Conservation (phyloP, 768 basidiomycete species). For the Mycena latifolia region DNA sequence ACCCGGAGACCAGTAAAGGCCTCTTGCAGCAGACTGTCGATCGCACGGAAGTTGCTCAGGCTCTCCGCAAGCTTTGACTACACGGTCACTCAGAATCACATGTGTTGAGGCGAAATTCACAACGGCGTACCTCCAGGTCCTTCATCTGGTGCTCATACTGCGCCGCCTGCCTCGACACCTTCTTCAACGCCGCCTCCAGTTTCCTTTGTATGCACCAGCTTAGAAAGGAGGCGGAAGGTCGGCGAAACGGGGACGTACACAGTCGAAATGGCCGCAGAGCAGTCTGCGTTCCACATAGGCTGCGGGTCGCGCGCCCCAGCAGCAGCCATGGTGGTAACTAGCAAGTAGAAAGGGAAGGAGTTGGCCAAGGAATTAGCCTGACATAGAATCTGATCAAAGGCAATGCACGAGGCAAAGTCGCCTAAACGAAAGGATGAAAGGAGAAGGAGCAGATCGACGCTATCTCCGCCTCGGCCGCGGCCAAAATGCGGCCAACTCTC, state of each 20-base stretch:
- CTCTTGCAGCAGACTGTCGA: conserved; percentile 77
- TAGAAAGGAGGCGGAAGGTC: not conserved
- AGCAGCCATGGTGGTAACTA: conserved; percentile 30
- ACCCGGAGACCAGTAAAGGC: conserved; percentile 73
- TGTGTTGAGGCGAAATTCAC: not conserved
- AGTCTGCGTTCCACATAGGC: conserved; percentile 16
- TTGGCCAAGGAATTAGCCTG: not conserved
- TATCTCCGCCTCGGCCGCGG: not conserved
- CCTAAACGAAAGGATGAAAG: conserved; percentile 5
- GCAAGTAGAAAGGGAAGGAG: not conserved
- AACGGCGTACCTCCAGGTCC: conserved; percentile 64
- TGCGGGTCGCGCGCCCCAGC: conserved; percentile 15
- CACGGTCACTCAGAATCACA: not conserved
- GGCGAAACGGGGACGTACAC: conserved; percentile 5
- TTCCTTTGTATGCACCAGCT: conserved; percentile 44
- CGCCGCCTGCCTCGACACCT: conserved; percentile 59
- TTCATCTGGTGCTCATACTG: conserved; percentile 71
- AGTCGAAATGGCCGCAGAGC: conserved; percentile 33
- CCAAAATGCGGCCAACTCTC: no score
- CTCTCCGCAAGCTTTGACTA: conserved; percentile 77
- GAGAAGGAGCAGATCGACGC: not conserved
- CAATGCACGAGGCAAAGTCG: conserved; percentile 17
- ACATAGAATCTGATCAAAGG: conserved; percentile 26
- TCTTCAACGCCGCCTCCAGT: conserved; percentile 61
- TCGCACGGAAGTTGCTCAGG: conserved; percentile 80